phyloP scores from a whole-genome alignment of 1,284 basidiomycete genomes.

The Ustilago nuda region DNA sequence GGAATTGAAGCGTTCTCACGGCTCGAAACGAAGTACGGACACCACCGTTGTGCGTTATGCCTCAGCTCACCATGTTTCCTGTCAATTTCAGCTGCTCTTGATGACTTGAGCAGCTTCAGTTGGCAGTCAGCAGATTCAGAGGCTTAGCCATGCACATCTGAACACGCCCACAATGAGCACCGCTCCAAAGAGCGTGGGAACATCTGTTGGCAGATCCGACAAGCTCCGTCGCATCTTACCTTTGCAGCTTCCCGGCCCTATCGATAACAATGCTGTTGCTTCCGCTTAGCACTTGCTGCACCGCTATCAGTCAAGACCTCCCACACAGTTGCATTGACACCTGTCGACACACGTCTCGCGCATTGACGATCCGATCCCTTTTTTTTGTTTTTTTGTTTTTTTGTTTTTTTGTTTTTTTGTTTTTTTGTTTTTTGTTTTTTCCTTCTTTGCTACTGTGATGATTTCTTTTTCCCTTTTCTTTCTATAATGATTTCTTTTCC shows the following conservation, averaged over 20 bases:
- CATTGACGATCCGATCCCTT: background rate
- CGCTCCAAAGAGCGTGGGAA: constrained; percentile 23
- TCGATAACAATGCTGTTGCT: constrained; percentile 6
- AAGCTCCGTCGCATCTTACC: background rate
- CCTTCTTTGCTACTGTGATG: background rate
- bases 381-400: background rate
- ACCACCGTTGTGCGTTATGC: constrained; percentile 8
- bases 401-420: background rate
- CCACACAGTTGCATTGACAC: constrained; percentile 7
- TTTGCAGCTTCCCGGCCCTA: background rate
- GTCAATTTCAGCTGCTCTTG: constrained; percentile 7
- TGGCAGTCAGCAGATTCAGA: background rate
- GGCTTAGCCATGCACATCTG: background rate
- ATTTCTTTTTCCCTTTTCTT: background rate
- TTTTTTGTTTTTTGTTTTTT: background rate
- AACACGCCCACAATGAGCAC: constrained; percentile 5
- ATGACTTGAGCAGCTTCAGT: background rate
- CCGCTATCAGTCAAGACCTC: constrained; percentile 1
- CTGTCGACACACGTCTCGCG: constrained; percentile 31
- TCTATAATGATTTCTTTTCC: background rate
- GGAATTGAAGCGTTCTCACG: constrained; percentile 11
- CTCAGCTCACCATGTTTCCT: background rate
- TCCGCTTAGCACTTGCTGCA: background rate
- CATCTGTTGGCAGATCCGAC: constrained; percentile 9
- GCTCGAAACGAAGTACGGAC: constrained; percentile 13